Evolutionary conservation across 140 eudicot genomes (phyloP).

Genomic region (Bidens hawaiensis): DNA sequence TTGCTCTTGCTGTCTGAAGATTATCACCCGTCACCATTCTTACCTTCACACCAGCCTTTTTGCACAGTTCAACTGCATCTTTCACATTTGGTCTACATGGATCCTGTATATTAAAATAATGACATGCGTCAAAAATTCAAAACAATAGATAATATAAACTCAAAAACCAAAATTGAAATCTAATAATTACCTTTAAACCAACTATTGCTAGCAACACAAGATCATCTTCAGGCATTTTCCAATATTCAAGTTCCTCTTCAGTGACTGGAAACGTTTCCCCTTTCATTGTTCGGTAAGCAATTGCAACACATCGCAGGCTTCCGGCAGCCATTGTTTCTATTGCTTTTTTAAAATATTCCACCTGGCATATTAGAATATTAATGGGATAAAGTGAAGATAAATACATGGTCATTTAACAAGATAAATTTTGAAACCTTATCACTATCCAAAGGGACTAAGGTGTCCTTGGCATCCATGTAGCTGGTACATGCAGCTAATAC

Average conservation of each 20-base stretch:
- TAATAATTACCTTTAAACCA: slow-evolving; percentile 60
- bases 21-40: slow-evolving; percentile 99
- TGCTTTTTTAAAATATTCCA: slow-evolving; percentile 39
- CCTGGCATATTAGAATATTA: slow-evolving; percentile 32
- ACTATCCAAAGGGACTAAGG: slow-evolving; percentile 44
- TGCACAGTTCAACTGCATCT: slow-evolving; percentile 72
- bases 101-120: slow-evolving; percentile 45
- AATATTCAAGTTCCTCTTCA: slow-evolving; percentile 57
- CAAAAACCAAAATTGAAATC: neutral
- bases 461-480: slow-evolving; percentile 52
- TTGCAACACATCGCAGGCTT: slow-evolving; percentile 89
- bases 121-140: neutral
- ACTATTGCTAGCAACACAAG: slow-evolving; percentile 70
- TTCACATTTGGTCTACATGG: slow-evolving; percentile 88
- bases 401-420: neutral
- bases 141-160: neutral
- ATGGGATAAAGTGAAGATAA: neutral
- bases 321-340: slow-evolving; percentile 74
- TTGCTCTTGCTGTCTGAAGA: slow-evolving; percentile 91
- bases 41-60: slow-evolving; percentile 86
- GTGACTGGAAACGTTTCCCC: slow-evolving; percentile 37
- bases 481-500: slow-evolving; percentile 72
- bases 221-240: slow-evolving; percentile 78
- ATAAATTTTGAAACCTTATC: slow-evolving; percentile 46
- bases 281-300: slow-evolving; percentile 51